Base-by-base conservation (phyloP, 148 eudicot genomes). In the Arbutus unedo region DNA sequence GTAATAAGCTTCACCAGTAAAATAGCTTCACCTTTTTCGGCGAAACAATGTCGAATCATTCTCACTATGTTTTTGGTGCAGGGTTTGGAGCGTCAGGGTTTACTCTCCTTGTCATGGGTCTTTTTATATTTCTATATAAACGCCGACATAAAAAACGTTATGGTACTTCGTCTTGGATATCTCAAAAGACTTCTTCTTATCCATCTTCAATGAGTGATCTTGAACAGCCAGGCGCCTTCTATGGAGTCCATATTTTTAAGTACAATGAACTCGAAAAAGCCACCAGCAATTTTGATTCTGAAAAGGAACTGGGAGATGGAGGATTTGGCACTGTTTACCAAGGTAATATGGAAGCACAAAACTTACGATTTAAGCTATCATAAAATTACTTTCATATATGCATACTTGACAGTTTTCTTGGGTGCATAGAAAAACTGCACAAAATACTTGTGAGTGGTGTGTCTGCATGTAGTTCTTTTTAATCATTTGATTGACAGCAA, bases 261-360 rank as follows among this genome's bases (percentile, higher is more conserved):
- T 91, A 89, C 82, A 74, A 51, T 11, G 91, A 90, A 44, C 92
- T 94, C 38, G 90, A 90, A 81, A 82, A 85, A 72, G 94, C 94
- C 19, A 94, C 98, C 0, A 81, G 90, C 41, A 81, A 82, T 71
- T 94, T 94, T 48, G 84, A 87, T 83, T 84, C 92, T 47, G 68
- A 74, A 8, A 85, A 79, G 70, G 93, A 89, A 74, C 90, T 94
- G 19, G 98, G 98, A 77, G 95, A 89, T 72, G 98, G 98, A 31
- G 98, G 98, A 49, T 92, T 88, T 74, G 98, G 98, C 79, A 83
- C 88, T 0, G 98, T 94, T 45, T 94, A 94, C 70, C 49, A 88
- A 80, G 98, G 98, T 93, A 88, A 66, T 87, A 47, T 43, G 0
- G 18, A 16, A 25, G 8, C 38, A 66, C 44, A 66, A 31, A 25